These are phyloP conservation scores for Platanthera guangdongensis DNA, from an alignment of 106 monocot genomes.

Conservation along the genomic window DNA sequence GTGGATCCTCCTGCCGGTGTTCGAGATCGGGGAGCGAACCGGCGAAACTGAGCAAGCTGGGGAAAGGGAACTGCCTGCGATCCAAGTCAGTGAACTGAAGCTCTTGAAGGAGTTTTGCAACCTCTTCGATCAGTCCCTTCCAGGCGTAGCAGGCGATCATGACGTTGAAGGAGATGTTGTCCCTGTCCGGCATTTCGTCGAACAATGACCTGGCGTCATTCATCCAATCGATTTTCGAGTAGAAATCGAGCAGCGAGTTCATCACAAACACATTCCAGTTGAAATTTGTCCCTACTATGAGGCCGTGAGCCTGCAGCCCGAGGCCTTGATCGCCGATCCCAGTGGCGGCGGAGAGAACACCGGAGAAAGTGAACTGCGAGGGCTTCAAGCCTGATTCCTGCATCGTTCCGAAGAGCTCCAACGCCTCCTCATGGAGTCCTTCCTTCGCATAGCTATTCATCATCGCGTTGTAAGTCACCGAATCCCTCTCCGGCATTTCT, in stretches of 20 bases:
- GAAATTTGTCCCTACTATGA: conserved; percentile 48
- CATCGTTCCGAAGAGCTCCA: conserved; percentile 56
- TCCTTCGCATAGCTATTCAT: conserved; percentile 55
- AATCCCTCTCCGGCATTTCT: conserved; percentile 36
- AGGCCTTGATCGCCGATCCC: conserved; percentile 47
- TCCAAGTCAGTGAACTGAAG: conserved; percentile 37
- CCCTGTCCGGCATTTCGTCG: conserved; percentile 45
- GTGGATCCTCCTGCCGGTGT: conserved; percentile 65
- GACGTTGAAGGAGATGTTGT: conserved; percentile 74
- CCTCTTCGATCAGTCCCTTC: conserved; percentile 28
- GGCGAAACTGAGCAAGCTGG: conserved; percentile 51
- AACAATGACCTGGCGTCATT: conserved; percentile 44
- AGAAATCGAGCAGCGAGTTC: conserved; percentile 78
- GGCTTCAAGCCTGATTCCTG: conserved; percentile 32
- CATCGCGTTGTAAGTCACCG: conserved; percentile 74
- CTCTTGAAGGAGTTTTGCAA: conserved; percentile 41
- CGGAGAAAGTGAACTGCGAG: conserved; percentile 75
- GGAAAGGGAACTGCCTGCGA: conserved; percentile 43
- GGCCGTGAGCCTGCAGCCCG: conserved; percentile 59
- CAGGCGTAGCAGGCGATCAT: conserved; percentile 68
- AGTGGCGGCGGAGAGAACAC: conserved; percentile 36
- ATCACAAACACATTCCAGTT: conserved; percentile 68
- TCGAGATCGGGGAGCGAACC: conserved; percentile 24
- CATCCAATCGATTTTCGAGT: conserved; percentile 50
- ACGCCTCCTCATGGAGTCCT: conserved; percentile 28